Percentiles rank a stretch among this genome's conserved stretches.
phyloP scores from a whole-genome alignment of 208 protist species.

The Trypanosoma brucei region DNA sequence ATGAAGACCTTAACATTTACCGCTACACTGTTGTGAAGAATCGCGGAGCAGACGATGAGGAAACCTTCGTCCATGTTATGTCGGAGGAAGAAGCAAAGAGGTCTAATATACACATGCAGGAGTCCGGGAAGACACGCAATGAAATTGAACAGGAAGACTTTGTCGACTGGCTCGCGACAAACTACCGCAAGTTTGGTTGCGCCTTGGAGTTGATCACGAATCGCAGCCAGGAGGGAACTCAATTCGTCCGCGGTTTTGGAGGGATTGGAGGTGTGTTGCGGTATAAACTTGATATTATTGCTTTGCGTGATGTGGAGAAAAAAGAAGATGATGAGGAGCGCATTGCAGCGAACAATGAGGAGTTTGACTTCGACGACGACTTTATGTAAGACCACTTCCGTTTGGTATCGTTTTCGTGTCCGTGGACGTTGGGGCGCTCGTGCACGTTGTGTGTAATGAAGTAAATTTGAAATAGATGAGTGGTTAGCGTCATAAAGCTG shows the following conservation, averaged over 20 bases:
- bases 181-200: conserved; percentile 98
- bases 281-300: conserved; percentile 89
- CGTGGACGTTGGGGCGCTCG: neutral
- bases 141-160: conserved; percentile 92
- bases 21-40: conserved; percentile 88
- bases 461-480: neutral
- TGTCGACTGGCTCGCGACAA: conserved; percentile 98
- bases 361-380: conserved; percentile 91
- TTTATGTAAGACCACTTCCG: conserved; percentile 17
- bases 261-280: conserved; percentile 94
- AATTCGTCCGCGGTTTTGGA: conserved; percentile 98
- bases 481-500: neutral
- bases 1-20: conserved; percentile 94
- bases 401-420: neutral
- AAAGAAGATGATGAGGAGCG: conserved; percentile 58
- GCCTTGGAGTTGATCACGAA: conserved; percentile 93
- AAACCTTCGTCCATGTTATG: conserved; percentile 52
- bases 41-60: conserved; percentile 77
- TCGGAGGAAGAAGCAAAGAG: conserved; percentile 66
- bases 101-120: conserved; percentile 78
- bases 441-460: neutral
- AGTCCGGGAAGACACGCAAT: conserved; percentile 78
- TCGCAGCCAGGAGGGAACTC: conserved; percentile 96
- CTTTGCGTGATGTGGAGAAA: conserved; percentile 86
- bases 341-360: conserved; percentile 59